Conservation (phyloP, 169 alveolate genomes). For the Cryptosporidium bovis region DNA sequence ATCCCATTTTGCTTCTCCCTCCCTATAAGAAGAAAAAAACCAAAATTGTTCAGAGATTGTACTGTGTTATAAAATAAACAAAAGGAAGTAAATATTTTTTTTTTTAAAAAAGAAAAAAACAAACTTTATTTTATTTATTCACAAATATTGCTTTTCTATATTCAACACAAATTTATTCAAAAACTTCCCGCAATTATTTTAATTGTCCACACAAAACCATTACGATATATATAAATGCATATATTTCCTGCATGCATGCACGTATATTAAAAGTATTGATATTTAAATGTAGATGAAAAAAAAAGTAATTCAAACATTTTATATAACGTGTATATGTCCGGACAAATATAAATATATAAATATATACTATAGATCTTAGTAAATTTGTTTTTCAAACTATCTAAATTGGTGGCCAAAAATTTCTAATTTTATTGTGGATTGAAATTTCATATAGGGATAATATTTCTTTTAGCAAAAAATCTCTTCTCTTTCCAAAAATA, state of each 20-base stretch:
- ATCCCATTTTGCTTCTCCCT: not conserved
- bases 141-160: slow-evolving; percentile 2
- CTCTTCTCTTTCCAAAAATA: slow-evolving; percentile 15
- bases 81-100: not conserved
- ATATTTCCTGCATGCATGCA: slow-evolving; percentile 4
- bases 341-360: too few species aligned
- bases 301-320: too few species aligned
- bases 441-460: slow-evolving; percentile 37
- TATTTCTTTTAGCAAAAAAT: slow-evolving; percentile 17
- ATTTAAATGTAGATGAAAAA: too few species aligned
- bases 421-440: slow-evolving; percentile 40
- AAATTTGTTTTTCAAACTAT: too few species aligned
- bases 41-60: not conserved
- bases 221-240: slow-evolving; percentile 49
- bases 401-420: slow-evolving; percentile 63
- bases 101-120: not conserved
- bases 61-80: not conserved
- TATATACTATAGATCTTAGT: too few species aligned
- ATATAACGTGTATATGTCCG: too few species aligned
- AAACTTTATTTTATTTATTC: slow-evolving; percentile 33
- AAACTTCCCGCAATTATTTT: slow-evolving; percentile 48
- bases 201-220: slow-evolving; percentile 65
- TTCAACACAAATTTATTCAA: slow-evolving; percentile 28
- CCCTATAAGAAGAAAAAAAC: not conserved
- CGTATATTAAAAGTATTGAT: too few species aligned